Conservation (phyloP, 2,329 filamentous ascomycete genomes). For the Penicillium decumbens region DNA sequence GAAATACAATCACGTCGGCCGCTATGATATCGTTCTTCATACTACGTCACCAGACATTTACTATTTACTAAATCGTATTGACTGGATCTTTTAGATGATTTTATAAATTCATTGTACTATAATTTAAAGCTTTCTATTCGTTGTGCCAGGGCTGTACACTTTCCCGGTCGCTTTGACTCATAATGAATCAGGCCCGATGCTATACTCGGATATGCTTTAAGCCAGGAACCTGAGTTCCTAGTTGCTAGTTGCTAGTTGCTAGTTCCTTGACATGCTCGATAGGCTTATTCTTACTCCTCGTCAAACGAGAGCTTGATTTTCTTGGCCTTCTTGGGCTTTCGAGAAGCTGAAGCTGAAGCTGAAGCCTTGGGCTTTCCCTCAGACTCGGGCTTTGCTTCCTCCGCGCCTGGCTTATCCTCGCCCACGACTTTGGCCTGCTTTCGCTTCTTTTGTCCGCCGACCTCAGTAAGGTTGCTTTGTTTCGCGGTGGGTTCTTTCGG, state of each 20-base stretch:
- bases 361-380: conserved; percentile 22
- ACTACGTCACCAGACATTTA: too few species aligned
- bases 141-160: conserved; percentile 4
- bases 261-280: too few species aligned
- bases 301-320: conserved; percentile 47
- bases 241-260: background rate
- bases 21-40: too few species aligned
- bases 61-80: background rate
- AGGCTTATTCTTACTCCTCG: conserved; percentile 25
- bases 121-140: background rate
- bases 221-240: background rate
- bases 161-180: conserved; percentile 16
- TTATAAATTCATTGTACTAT: background rate
- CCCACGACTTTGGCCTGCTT: conserved; percentile 42
- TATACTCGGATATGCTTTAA: background rate
- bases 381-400: conserved; percentile 17
- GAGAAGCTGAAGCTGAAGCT: conserved; percentile 12
- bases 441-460: conserved; percentile 41
- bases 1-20: conserved; percentile 2
- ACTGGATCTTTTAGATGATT: background rate
- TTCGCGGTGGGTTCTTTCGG: conserved; percentile 21
- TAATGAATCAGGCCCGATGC: conserved; percentile 11
- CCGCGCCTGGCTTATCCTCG: conserved; percentile 27
- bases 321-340: conserved; percentile 42
- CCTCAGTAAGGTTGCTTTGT: conserved; percentile 37